Evolutionary conservation across 1,284 basidiomycete genomes (phyloP).

Genomic region (Xerocomus minutiporus): DNA sequence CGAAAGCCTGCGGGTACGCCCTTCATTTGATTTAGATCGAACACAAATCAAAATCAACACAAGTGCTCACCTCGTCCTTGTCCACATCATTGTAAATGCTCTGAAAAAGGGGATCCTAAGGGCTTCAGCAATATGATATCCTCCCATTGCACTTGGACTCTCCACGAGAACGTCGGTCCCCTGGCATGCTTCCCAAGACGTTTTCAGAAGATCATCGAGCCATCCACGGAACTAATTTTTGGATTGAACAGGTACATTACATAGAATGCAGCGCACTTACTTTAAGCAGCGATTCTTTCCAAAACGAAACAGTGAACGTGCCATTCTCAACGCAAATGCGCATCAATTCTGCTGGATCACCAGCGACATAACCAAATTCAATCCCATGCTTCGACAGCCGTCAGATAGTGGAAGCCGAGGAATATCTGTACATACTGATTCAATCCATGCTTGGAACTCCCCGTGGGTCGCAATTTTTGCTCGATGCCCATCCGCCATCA

Average conservation of each 20-base stretch:
- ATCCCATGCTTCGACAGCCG: constrained; percentile 71
- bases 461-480: constrained; percentile 88
- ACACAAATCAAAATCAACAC: neutral
- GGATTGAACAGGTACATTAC: constrained; percentile 1
- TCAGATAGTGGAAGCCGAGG: constrained; percentile 13
- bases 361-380: constrained; percentile 89
- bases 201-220: constrained; percentile 92
- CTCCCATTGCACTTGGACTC: constrained; percentile 96
- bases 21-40: constrained; percentile 35
- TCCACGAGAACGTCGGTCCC: constrained; percentile 91
- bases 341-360: constrained; percentile 96
- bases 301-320: constrained; percentile 91
- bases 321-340: constrained; percentile 94
- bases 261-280: constrained; percentile 37
- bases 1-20: constrained; percentile 97
- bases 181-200: constrained; percentile 94
- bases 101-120: constrained; percentile 90
- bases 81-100: constrained; percentile 87
- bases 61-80: constrained; percentile 56
- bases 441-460: constrained; percentile 94
- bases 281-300: constrained; percentile 87
- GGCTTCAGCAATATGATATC: constrained; percentile 96
- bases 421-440: constrained; percentile 60
- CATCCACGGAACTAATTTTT: constrained; percentile 82
- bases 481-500: constrained; percentile 85